phyloP scores from a whole-genome alignment of 345 rosid species.

The Populus euphratica region DNA sequence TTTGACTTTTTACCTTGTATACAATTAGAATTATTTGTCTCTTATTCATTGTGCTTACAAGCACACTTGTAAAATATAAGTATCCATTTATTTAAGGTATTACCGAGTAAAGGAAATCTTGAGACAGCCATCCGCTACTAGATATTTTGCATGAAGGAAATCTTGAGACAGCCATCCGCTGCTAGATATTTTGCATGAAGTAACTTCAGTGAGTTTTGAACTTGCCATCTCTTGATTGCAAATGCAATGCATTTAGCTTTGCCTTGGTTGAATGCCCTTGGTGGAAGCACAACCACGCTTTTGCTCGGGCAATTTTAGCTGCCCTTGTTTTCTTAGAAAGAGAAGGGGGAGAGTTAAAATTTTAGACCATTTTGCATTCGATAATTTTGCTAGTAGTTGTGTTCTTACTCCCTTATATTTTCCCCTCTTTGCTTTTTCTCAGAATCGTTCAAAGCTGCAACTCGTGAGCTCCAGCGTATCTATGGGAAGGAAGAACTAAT shows the following conservation, averaged over 20 bases:
- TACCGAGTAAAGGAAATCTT: background rate
- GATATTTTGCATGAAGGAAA: background rate
- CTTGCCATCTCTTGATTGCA: background rate
- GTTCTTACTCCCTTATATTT: background rate
- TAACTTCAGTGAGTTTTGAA: background rate
- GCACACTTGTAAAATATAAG: background rate
- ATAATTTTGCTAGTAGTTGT: background rate
- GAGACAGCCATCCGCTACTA: background rate
- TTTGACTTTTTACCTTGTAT: background rate
- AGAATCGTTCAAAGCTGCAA: constrained; percentile 91
- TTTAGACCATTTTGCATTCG: background rate
- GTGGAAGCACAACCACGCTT: background rate
- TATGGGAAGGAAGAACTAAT: constrained; percentile 74
- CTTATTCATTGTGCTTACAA: background rate
- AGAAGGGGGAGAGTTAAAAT: background rate
- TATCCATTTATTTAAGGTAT: background rate
- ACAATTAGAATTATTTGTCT: background rate
- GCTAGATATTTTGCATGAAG: background rate
- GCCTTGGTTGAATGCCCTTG: background rate
- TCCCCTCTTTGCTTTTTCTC: constrained; percentile 1
- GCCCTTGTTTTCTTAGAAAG: background rate
- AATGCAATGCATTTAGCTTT: background rate
- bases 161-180: background rate
- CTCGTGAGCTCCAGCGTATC: constrained; percentile 83
- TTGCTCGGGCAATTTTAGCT: no score